Base-by-base conservation (phyloP, 495 filamentous ascomycete genomes). In the Glonium stellatum region DNA sequence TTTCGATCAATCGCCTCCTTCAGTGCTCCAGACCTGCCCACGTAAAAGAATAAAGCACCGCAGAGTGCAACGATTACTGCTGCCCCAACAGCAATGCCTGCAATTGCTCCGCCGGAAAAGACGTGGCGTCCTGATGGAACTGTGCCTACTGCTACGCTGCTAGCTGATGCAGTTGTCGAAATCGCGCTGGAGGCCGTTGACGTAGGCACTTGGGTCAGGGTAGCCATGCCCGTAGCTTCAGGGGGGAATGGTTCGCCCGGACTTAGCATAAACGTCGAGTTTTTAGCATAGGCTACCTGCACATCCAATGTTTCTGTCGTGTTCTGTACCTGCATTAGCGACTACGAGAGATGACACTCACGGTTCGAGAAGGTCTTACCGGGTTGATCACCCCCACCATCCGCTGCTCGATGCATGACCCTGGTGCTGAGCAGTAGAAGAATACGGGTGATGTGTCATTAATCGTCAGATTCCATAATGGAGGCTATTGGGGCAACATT, bases 401-500 rank as follows among this genome's bases (percentile, higher is more conserved):
- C 12, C 63, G 58, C 23, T 63, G 75, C 4, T 66, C 58, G 23
- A 69, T 75, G 51, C 44, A 80, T 12, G 68, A 71, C 4, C 65
- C 69, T 0, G 76, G 75, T 2, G 81, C 80, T 3, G 70, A 68
- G 71, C 82, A 86, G 71, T 87, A 87, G 71, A 78, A 85, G 69
- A 83, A 85, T 37, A 84, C 75, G 2, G 83, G 80, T 5, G 73
- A 59, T 0, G 81, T 84, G 65, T 80, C 76, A 64, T 84, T 85
- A 64, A 87, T 72, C 4, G 56, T 67, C 13, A 84, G 47, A 42
- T 67, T 66, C 69, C 71, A 85, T 41, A 51, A 69, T 42, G 79
- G 79, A 12, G 71, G 74, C 76, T 84, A 41, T 73, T 63, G 57
- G n/a, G n/a, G 76, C 74, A 50, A 23, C 4, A 27, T 50, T 50